These are phyloP conservation scores for Termitomyces sp. DNA, from an alignment of 768 basidiomycete genomes.

Conservation along the genomic window DNA sequence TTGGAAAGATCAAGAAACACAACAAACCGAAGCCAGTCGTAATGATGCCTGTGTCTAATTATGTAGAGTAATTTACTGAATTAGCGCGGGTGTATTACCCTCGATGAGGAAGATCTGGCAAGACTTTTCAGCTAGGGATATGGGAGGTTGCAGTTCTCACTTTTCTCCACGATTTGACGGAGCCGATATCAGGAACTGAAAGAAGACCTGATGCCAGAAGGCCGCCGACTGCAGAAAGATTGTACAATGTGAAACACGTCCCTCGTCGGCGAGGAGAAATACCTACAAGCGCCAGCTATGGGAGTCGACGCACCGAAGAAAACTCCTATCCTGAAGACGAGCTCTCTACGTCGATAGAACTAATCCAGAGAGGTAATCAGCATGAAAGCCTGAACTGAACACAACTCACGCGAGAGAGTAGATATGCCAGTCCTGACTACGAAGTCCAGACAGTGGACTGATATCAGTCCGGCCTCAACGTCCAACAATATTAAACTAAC, in stretches of 20 bases:
- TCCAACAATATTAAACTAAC: slow-evolving; percentile 2
- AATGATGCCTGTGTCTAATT: slow-evolving; percentile 21
- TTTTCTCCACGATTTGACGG: slow-evolving; percentile 28
- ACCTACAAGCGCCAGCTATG: slow-evolving; percentile 29
- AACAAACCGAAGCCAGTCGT: slow-evolving; percentile 30
- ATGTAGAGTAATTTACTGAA: background rate
- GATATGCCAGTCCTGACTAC: slow-evolving; percentile 17
- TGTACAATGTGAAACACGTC: background rate
- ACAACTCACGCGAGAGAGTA: slow-evolving; percentile 15
- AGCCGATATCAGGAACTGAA: slow-evolving; percentile 25
- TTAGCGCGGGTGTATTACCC: slow-evolving; percentile 17
- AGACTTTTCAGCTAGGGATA: background rate
- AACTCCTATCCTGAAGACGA: slow-evolving; percentile 27
- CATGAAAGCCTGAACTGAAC: no score
- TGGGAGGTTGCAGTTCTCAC: slow-evolving; percentile 9
- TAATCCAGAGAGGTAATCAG: background rate
- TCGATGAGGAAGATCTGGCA: slow-evolving; percentile 35
- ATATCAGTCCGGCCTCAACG: background rate
- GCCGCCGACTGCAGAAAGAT: slow-evolving; percentile 24
- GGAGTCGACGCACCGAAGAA: slow-evolving; percentile 28
- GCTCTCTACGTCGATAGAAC: slow-evolving; percentile 29
- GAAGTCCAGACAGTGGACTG: background rate
- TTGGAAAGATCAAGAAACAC: slow-evolving; percentile 29
- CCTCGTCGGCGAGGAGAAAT: background rate
- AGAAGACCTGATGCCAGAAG: slow-evolving; percentile 31